Conservation (phyloP, 169 alveolate species). For the Cryptosporidium felis region DNA sequence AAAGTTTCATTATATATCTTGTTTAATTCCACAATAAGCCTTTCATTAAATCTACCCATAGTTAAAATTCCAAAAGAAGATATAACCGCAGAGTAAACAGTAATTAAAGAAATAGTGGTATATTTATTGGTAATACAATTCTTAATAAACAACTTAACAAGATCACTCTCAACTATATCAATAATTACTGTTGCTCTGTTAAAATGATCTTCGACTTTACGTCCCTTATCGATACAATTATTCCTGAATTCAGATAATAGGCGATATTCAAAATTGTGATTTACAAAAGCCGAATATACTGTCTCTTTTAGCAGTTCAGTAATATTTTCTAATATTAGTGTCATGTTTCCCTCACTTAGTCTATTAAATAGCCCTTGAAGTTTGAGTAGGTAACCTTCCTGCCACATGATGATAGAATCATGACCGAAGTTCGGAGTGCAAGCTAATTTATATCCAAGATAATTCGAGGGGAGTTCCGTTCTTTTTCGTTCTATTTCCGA, state of each 20-base stretch:
- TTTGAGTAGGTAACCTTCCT: neutral
- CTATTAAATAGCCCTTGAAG: slow-evolving; percentile 56
- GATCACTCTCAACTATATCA: slow-evolving; percentile 7
- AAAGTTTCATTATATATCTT: slow-evolving; percentile 24
- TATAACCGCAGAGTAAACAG: slow-evolving; percentile 42
- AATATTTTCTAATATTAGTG: slow-evolving; percentile 6
- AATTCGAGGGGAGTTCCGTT: neutral
- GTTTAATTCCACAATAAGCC: neutral
- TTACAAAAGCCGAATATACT: neutral
- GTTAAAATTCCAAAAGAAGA: slow-evolving; percentile 40
- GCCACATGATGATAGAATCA: slow-evolving; percentile 1
- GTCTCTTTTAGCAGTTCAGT: neutral
- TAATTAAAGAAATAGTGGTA: slow-evolving; percentile 14
- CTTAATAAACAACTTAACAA: slow-evolving; percentile 6
- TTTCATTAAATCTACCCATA: neutral
- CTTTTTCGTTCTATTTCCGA: neutral
- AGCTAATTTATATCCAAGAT: neutral
- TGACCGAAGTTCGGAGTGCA: neutral
- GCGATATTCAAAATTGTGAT: neutral
- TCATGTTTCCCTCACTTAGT: slow-evolving; percentile 69
- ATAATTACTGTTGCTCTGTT: slow-evolving; percentile 15
- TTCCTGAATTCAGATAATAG: no score
- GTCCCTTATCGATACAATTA: neutral
- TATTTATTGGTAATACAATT: slow-evolving; percentile 33
- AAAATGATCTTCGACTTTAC: neutral